Percentiles rank a stretch among this genome's conserved stretches.
Evolutionary conservation across 306 rosid genomes (phyloP).

Genomic region (Trifolium pratense): DNA sequence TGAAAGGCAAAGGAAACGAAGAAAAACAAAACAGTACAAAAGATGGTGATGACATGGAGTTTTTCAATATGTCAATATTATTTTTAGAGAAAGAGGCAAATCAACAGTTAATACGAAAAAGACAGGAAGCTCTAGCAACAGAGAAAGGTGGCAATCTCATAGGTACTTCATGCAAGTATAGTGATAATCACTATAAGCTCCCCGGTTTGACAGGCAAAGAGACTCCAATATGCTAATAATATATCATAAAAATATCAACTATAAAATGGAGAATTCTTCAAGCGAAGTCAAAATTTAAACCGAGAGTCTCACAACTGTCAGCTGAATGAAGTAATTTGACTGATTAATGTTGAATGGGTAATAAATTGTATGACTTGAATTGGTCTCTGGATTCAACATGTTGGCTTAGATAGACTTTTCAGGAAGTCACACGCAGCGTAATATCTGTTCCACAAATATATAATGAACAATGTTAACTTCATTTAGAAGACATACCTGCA

Average conservation of each 20-base stretch:
- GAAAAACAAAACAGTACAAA: not conserved
- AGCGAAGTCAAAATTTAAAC: constrained; percentile 29
- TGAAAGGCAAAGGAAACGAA: constrained; percentile 27
- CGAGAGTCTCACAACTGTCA: not conserved
- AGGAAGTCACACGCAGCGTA: constrained; percentile 21
- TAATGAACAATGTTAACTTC: constrained; percentile 18
- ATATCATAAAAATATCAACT: not conserved
- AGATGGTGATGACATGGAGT: constrained; percentile 24
- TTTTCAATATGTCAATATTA: constrained; percentile 3
- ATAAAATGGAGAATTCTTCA: constrained; percentile 27
- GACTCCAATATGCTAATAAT: not conserved
- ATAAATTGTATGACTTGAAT: constrained; percentile 34
- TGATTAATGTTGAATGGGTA: constrained; percentile 15
- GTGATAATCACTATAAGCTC: constrained; percentile 5
- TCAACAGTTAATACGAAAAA: constrained; percentile 21
- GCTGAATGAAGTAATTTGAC: constrained; percentile 13
- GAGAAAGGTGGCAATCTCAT: constrained; percentile 4
- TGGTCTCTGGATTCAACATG: constrained; percentile 24
- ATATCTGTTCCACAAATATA: constrained; percentile 1
- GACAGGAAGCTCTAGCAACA: not conserved
- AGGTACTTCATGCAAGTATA: constrained; percentile 18
- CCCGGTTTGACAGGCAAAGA: constrained; percentile 9
- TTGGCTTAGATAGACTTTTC: constrained; percentile 21
- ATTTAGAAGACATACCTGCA: constrained; percentile 56
- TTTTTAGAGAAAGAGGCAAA: not conserved